Evolutionary conservation across 441 rosid species (phyloP).

Genomic region (Pelargonium australe): DNA sequence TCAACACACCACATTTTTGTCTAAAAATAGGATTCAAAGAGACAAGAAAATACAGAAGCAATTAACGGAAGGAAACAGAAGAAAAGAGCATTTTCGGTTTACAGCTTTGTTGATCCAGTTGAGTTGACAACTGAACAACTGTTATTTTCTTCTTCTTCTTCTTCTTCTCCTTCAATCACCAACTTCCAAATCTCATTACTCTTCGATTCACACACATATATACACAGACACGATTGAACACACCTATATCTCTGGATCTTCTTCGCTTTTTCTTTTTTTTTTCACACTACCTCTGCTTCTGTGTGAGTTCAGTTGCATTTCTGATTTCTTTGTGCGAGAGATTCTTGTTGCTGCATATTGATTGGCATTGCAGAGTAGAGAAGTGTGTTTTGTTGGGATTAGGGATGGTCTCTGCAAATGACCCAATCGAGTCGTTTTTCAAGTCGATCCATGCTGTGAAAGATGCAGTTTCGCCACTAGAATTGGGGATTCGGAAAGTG

Average conservation of each 20-base stretch:
- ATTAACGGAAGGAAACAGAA: too few relatives aligned
- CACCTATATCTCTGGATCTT: background rate
- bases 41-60: too few relatives aligned
- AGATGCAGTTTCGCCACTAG: slow-evolving; percentile 63
- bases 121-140: too few relatives aligned
- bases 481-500: slow-evolving; percentile 61
- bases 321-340: background rate
- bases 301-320: background rate
- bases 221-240: background rate
- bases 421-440: slow-evolving; percentile 53
- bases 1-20: too few relatives aligned
- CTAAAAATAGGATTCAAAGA: too few relatives aligned
- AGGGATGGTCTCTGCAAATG: slow-evolving; percentile 63
- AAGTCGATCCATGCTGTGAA: slow-evolving; percentile 72
- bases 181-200: too few relatives aligned
- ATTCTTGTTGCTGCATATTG: background rate
- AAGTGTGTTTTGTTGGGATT: slow-evolving; percentile 1
- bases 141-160: too few relatives aligned
- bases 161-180: too few relatives aligned
- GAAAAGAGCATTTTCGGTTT: too few relatives aligned
- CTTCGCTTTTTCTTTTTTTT: background rate
- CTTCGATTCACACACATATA: too few relatives aligned
- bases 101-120: too few relatives aligned
- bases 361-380: background rate
- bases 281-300: background rate